phyloP scores from a whole-genome alignment of 768 basidiomycete species.

The Cystobasidium ongulense region DNA sequence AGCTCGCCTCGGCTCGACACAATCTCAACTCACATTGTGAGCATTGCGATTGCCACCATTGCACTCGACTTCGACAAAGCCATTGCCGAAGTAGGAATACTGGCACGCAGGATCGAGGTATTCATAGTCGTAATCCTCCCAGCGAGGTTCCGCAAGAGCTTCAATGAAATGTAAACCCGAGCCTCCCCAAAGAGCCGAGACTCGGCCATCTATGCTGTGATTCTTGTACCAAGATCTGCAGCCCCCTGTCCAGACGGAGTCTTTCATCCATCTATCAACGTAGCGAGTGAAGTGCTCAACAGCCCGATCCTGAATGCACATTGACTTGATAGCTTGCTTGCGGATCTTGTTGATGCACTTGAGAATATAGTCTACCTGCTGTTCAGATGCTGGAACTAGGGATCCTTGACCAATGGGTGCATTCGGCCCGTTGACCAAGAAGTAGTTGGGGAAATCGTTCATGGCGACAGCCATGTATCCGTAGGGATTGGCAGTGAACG shows the following conservation, averaged over 20 bases:
- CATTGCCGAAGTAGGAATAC: conserved; percentile 13
- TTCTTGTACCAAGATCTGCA: conserved; percentile 29
- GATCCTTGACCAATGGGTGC: background rate
- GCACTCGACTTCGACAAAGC: conserved; percentile 14
- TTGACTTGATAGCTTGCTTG: conserved; percentile 23
- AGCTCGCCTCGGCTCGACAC: too few relatives aligned
- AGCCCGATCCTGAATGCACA: conserved; percentile 22
- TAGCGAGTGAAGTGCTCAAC: conserved; percentile 12
- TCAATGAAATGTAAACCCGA: conserved; percentile 21
- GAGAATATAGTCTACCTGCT: conserved; percentile 29
- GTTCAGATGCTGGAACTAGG: conserved; percentile 24
- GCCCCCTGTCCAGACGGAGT: conserved; percentile 14
- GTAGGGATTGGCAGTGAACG: conserved; percentile 25
- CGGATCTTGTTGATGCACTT: conserved; percentile 30
- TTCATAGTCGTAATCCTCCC: conserved; percentile 26
- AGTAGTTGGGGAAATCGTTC: conserved; percentile 25
- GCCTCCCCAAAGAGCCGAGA: conserved; percentile 11
- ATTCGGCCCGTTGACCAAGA: conserved; percentile 1
- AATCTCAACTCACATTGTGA: conserved; percentile 14
- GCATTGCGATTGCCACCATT: conserved; percentile 7
- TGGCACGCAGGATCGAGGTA: conserved; percentile 11
- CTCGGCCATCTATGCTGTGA: conserved; percentile 7
- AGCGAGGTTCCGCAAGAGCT: conserved; percentile 10
- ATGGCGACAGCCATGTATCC: conserved; percentile 27
- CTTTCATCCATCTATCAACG: conserved; percentile 14